phyloP scores from a whole-genome alignment of 164 flowering plant genomes.

The Piper betle region DNA sequence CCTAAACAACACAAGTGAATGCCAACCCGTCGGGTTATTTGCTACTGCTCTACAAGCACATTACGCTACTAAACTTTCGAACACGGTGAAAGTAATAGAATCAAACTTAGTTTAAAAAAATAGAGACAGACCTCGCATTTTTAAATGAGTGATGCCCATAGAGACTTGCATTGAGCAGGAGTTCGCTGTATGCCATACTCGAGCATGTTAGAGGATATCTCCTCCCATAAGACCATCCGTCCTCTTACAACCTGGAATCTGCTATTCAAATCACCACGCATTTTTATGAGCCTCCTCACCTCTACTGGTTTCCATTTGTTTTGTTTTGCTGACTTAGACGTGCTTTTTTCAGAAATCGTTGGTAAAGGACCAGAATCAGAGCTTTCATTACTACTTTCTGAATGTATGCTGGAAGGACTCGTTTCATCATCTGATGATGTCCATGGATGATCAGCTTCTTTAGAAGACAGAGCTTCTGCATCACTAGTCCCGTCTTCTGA shows the following conservation, averaged over 20 bases:
- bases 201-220: constrained; percentile 50
- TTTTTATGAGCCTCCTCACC: constrained; percentile 48
- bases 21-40: not conserved
- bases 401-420: constrained; percentile 12
- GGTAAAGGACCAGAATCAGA: constrained; percentile 10
- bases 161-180: constrained; percentile 88
- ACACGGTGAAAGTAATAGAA: no score
- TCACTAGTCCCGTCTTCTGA: constrained; percentile 30
- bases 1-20: constrained; percentile 30
- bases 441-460: constrained; percentile 34
- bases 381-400: constrained; percentile 21
- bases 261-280: constrained; percentile 62
- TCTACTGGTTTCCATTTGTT: constrained; percentile 93
- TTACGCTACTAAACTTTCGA: not conserved
- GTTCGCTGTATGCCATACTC: constrained; percentile 47
- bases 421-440: constrained; percentile 19
- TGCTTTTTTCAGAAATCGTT: constrained; percentile 13
- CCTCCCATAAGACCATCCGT: constrained; percentile 95
- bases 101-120: not conserved
- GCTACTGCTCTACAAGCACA: not conserved
- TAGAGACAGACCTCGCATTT: constrained; percentile 64
- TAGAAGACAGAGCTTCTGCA: constrained; percentile 12
- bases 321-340: constrained; percentile 43
- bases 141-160: constrained; percentile 80
- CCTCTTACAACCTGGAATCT: constrained; percentile 71